Base-by-base conservation (phyloP, 306 rosid genomes). In the Medicago arabica region DNA sequence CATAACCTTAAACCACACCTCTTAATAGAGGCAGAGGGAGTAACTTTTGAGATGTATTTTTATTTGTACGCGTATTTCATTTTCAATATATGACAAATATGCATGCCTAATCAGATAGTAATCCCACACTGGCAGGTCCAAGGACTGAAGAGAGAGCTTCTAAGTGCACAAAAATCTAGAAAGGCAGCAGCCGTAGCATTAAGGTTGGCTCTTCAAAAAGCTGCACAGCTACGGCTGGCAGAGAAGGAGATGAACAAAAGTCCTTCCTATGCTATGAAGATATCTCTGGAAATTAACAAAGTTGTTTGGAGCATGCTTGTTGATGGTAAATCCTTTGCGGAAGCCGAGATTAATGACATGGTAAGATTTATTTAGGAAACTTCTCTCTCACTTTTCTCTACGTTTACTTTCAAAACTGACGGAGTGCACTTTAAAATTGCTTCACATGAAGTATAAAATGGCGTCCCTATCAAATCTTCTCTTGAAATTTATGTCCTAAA, bases 271-370 rank as follows among this genome's bases (percentile, higher is more conserved):
- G 99, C 99, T 51, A 96, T 90, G 99, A 93, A 90, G n/a, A 88
- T 96, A 81, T 96, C 99, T 51, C 78, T 96, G 88, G 92, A 88
- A 88, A 96, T 96, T 79, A 74, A 83, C 76, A 92, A 89, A 85
- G 99, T 96, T 68, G 97, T 87, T 72, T 96, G 99, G 99, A 92
- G 89, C 86, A 96, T 96, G 99, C 96, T 96, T 82, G 89, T 89
- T 34, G 99, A 96, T 85, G 98, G 99, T 74, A 92, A 96, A 92
- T 84, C 99, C 68, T 96, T 96, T 87, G 99, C 99, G 2, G 99
- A 92, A 85, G 97, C 92, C 9, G 99, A 96, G 88, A 88, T 96
- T 69, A 96, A 87, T 86, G 99, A 96, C 81, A 81, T 96, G 99
- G 99, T 96, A 89, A 92, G 90, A 75, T 50, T 74, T 64, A 44